Conservation (phyloP, 106 monocot genomes). For the Platanthera guangdongensis region DNA sequence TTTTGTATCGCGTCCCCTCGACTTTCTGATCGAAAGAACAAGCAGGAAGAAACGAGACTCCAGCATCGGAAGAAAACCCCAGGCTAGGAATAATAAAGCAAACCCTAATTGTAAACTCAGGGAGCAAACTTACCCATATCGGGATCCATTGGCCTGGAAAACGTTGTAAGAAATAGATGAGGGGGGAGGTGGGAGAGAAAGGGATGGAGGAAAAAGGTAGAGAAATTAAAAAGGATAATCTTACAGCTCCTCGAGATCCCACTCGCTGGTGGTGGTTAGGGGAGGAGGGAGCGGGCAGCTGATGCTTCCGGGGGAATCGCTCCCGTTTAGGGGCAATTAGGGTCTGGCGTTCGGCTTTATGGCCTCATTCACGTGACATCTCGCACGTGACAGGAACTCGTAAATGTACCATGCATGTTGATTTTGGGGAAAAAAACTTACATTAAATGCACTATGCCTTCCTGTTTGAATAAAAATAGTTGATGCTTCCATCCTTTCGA, state of each 20-base stretch:
- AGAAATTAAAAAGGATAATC: conserved; percentile 7
- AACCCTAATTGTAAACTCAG: conserved; percentile 3
- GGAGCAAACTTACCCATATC: conserved; percentile 12
- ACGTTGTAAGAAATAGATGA: conserved; percentile 11
- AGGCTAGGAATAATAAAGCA: not conserved
- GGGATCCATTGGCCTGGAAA: conserved; percentile 10
- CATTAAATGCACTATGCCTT: too few species aligned
- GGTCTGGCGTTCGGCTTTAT: not conserved
- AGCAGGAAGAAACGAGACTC: not conserved
- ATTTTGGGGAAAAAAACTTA: too few species aligned
- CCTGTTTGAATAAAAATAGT: too few species aligned
- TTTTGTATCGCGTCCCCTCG: not conserved
- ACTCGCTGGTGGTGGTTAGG: not conserved
- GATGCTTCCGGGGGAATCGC: conserved; percentile 2
- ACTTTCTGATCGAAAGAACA: not conserved
- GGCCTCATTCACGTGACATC: not conserved
- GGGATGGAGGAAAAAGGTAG: conserved; percentile 4
- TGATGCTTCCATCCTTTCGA: too few species aligned
- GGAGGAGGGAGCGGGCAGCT: not conserved
- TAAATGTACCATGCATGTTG: too few species aligned
- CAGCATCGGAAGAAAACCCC: conserved; percentile 2
- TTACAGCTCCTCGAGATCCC: conserved; percentile 10
- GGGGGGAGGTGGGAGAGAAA: conserved; percentile 4
- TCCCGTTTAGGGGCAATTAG: not conserved
- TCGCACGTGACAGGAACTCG: too few species aligned